Evolutionary conservation across 2,329 filamentous ascomycete species (phyloP).

Genomic region (Sarocladium strictum): DNA sequence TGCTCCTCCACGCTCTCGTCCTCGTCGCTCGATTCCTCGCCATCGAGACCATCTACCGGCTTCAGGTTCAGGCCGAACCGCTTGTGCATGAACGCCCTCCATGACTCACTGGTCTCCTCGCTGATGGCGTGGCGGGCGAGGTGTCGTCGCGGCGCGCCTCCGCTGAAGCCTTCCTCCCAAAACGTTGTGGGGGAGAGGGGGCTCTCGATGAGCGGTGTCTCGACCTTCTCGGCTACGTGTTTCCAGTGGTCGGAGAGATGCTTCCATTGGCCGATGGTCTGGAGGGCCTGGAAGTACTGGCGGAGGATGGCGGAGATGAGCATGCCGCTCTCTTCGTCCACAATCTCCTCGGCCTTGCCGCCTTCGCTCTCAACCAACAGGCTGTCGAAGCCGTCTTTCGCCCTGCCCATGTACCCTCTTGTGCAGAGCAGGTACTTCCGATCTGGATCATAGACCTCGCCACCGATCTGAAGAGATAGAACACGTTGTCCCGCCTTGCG

Average conservation of each 20-base stretch:
- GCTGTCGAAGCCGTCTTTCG: constrained; percentile 77
- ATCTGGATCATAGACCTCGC: constrained; percentile 53
- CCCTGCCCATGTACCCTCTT: constrained; percentile 81
- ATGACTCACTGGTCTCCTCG: constrained; percentile 22
- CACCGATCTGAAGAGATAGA: constrained; percentile 54
- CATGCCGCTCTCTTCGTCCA: constrained; percentile 81
- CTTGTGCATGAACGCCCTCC: constrained; percentile 30
- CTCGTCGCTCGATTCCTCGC: constrained; percentile 35
- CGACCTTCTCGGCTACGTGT: constrained; percentile 50
- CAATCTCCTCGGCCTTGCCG: constrained; percentile 68
- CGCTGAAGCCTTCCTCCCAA: constrained; percentile 8
- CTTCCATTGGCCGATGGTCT: constrained; percentile 75
- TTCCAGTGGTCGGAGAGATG: constrained; percentile 67
- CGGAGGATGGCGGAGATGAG: constrained; percentile 80
- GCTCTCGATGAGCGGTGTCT: constrained; percentile 22
- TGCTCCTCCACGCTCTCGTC: constrained; percentile 28
- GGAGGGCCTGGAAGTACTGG: constrained; percentile 86
- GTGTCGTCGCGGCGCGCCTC: constrained; percentile 7
- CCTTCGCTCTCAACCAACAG: constrained; percentile 73
- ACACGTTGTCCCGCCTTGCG: constrained; percentile 57
- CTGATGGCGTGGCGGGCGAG: constrained; percentile 4
- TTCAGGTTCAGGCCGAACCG: constrained; percentile 27
- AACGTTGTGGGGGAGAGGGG: constrained; percentile 15
- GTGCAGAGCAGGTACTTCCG: constrained; percentile 70
- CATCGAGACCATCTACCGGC: constrained; percentile 30